Base-by-base conservation (phyloP, 2,329 filamentous ascomycete genomes). In the Claviceps monticola region DNA sequence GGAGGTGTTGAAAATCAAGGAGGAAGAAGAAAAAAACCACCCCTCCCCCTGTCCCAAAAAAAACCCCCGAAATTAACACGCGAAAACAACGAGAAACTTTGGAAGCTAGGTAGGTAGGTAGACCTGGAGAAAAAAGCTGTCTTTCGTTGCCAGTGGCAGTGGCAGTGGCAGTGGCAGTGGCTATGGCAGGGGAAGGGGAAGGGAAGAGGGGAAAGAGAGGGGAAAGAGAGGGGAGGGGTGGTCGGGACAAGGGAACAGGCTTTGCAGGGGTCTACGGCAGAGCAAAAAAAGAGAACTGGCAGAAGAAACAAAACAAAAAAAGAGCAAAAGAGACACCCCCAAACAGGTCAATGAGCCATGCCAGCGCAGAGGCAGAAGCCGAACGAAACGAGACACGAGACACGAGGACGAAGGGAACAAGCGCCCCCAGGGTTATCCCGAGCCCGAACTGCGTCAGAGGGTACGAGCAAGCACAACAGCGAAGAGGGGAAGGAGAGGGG, bases 1-100 rank as follows among this genome's bases (percentile, higher is more conserved):
- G 59, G 55, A 56, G 59, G 29, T 56, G 45, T 43, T 42, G 59
- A 62, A 59, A 62, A 62, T 61, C 60, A 50, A 52, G 52, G 48
- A 45, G 26, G 45, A 45, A 26, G 37, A n/a, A 43, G 16, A 41
- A n/a, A 41, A 41, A 62, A 59, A 62, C 62, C 61, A 60, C 29
- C 29, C 29, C 29, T 11, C 29, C 29, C 29, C 29, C 29, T 3
- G 29, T 29, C 29, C 46, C 50, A 51, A 36, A 43, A 43, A 46
- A 29, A 46, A 46, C 17, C n/a, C n/a, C n/a, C 0, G 2, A 19
- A 46, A 13, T 17, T 29, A 29, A 29, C 45, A 43, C 41, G 42
- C 49, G 37, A 52, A 50, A 50, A 37, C 29, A 34, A 52, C 51
- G 46, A 46, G 34, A 47, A 34, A 47, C 43, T 29, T 46, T 46